phyloP scores from a whole-genome alignment of 169 alveolate species.

The Eimeria maxima region DNA sequence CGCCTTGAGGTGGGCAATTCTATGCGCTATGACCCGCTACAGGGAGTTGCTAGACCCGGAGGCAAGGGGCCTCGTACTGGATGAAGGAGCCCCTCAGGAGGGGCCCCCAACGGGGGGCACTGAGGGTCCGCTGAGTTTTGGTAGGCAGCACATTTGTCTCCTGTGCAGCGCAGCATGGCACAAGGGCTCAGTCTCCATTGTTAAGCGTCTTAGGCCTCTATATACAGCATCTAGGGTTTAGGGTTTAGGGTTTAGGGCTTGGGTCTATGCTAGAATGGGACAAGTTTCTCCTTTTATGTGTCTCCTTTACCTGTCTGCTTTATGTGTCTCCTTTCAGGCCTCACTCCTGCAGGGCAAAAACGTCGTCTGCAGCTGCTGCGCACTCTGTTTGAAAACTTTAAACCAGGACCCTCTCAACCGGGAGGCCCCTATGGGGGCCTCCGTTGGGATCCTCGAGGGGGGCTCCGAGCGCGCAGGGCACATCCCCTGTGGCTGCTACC shows the following conservation, averaged over 20 bases:
- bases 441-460: slow-evolving; percentile 7
- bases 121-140: background rate
- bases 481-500: slow-evolving; percentile 61
- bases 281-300: background rate
- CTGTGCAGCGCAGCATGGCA: background rate
- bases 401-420: too few relatives aligned
- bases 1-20: slow-evolving; percentile 27
- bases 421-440: slow-evolving; percentile 37
- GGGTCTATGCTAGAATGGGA: background rate
- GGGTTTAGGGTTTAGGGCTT: slow-evolving; percentile 34
- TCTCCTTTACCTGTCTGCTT: too few relatives aligned
- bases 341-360: background rate
- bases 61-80: background rate
- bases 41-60: slow-evolving; percentile 63
- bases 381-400: background rate
- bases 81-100: background rate
- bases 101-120: background rate
- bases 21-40: slow-evolving; percentile 23
- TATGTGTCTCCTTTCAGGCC: slow-evolving; percentile 15
- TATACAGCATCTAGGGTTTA: slow-evolving; percentile 13
- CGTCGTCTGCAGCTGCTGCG: slow-evolving; percentile 44
- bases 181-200: too few relatives aligned
- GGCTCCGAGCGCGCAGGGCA: slow-evolving; percentile 15
- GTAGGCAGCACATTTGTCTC: background rate
- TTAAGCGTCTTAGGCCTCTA: too few relatives aligned